Percentiles rank a stretch among this genome's conserved stretches.
phyloP scores from a whole-genome alignment of 2,329 filamentous ascomycete species.

The Diaporthe sp. region DNA sequence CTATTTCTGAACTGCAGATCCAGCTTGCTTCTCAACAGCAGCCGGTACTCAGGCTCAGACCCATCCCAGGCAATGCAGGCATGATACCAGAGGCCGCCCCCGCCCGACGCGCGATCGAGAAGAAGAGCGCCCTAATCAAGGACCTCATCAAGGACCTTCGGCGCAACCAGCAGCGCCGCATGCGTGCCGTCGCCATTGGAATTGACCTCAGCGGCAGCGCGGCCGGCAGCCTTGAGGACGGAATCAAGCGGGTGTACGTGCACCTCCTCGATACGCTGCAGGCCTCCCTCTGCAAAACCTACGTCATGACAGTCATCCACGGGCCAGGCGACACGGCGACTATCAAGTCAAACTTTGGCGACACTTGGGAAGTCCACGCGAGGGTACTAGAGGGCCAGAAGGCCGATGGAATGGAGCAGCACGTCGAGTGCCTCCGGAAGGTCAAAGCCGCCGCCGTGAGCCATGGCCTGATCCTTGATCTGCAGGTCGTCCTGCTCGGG shows the following conservation, averaged over 20 bases:
- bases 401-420: background rate
- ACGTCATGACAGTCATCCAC: conserved; percentile 19
- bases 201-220: conserved; percentile 20
- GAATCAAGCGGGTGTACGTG: background rate
- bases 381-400: background rate
- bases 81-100: too few species aligned
- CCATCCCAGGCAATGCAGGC: too few species aligned
- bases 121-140: too few species aligned
- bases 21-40: background rate
- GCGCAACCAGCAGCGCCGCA: background rate
- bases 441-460: background rate
- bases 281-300: background rate
- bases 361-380: background rate
- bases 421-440: conserved; percentile 1
- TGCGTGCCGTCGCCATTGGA: background rate
- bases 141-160: background rate
- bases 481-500: conserved; percentile 10
- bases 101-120: too few species aligned
- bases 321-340: background rate
- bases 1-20: background rate
- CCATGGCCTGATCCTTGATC: background rate
- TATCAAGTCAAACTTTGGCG: background rate
- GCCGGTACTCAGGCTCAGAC: too few species aligned
- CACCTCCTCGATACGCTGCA: background rate
- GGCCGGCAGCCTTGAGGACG: background rate